Conservation (phyloP, 257 asterid species). For the Solanum verrucosum region DNA sequence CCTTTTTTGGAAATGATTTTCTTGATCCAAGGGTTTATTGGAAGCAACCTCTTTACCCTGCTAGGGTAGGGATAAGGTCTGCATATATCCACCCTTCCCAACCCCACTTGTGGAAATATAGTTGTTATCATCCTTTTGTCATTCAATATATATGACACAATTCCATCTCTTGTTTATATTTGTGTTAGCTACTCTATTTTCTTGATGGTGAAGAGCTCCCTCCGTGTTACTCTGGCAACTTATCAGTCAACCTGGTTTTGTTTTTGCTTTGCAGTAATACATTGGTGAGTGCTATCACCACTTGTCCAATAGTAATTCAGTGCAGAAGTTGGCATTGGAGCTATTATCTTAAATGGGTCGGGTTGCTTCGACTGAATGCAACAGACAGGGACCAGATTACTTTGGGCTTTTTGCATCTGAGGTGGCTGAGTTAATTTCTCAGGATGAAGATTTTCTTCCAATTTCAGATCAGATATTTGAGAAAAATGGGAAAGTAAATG, state of each 20-base stretch:
- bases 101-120: not conserved
- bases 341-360: constrained; percentile 4
- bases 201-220: not conserved
- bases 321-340: not conserved
- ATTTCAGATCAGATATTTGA: constrained; percentile 15
- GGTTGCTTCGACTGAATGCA: constrained; percentile 11
- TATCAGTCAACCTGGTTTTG: not conserved
- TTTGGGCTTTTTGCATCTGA: constrained; percentile 52
- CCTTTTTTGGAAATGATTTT: not conserved
- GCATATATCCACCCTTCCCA: not conserved
- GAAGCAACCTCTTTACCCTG: not conserved
- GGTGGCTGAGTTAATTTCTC: constrained; percentile 38
- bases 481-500: constrained; percentile 9
- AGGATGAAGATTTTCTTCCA: constrained; percentile 35
- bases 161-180: not conserved
- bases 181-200: not conserved
- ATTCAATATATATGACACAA: not conserved
- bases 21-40: not conserved
- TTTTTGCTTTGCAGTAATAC: not conserved
- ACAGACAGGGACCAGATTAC: constrained; percentile 46
- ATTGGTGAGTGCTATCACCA: not conserved
- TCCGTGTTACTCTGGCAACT: not conserved
- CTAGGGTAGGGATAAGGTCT: not conserved
- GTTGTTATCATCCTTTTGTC: not conserved
- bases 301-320: not conserved